Evolutionary conservation across 2,329 filamentous ascomycete genomes (phyloP).

Genomic region (Aspergillus melleus): DNA sequence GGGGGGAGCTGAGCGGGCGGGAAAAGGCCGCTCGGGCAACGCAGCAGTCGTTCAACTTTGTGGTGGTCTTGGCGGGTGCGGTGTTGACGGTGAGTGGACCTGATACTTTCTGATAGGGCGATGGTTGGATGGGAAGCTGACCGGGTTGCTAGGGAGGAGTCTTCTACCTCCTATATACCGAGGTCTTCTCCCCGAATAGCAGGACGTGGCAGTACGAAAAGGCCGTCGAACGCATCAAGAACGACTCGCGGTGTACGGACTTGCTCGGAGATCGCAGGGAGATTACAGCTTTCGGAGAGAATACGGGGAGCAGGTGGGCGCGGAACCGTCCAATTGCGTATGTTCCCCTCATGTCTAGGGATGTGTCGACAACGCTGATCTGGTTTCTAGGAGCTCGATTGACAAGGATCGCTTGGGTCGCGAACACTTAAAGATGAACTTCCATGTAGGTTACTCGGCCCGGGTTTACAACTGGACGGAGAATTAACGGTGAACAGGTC

Average conservation of each 20-base stretch:
- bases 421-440: conserved; percentile 81
- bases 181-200: conserved; percentile 82
- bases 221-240: conserved; percentile 75
- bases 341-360: conserved; percentile 13
- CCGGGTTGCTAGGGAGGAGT: conserved; percentile 64
- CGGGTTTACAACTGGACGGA: not conserved
- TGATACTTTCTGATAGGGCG: not conserved
- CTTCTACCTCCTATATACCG: conserved; percentile 72
- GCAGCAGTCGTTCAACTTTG: conserved; percentile 87
- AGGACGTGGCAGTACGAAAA: conserved; percentile 87
- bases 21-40: conserved; percentile 85
- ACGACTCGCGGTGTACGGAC: conserved; percentile 68
- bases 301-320: conserved; percentile 79
- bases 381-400: conserved; percentile 56
- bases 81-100: conserved; percentile 65
- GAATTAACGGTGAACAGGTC: conserved; percentile 53
- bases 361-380: not conserved
- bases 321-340: conserved; percentile 58
- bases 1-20: conserved; percentile 69
- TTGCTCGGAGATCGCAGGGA: conserved; percentile 73
- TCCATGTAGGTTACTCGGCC: conserved; percentile 61
- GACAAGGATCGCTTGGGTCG: conserved; percentile 72
- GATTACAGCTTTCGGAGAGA: conserved; percentile 79
- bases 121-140: not conserved
- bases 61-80: conserved; percentile 72